A percentile compares a stretch with the other conserved stretches of the same genome.
Conservation (phyloP, 176 grass and related monocot species). For the Eremochloa ophiuroides region DNA sequence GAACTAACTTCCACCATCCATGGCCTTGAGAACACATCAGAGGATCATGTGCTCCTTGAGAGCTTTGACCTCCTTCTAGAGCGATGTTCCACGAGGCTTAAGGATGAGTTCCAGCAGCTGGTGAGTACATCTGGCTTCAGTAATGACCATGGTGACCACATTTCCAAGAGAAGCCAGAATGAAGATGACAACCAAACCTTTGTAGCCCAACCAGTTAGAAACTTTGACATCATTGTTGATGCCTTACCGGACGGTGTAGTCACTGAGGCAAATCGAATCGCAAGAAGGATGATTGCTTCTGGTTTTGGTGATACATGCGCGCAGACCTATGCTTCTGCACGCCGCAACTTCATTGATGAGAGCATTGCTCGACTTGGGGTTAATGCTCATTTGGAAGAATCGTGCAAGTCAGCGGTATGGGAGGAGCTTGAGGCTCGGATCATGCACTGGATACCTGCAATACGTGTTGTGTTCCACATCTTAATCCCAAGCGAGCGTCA, state of each 20-base stretch:
- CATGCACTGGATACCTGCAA: constrained; percentile 37
- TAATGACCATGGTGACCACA: not conserved
- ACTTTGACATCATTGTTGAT: constrained; percentile 43
- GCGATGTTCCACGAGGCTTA: constrained; percentile 40
- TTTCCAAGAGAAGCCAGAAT: constrained; percentile 7
- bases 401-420: constrained; percentile 27
- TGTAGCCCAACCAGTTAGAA: constrained; percentile 27
- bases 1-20: constrained; percentile 46
- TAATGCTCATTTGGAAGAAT: constrained; percentile 19
- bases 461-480: constrained; percentile 35
- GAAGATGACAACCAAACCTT: constrained; percentile 12
- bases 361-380: constrained; percentile 36
- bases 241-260: constrained; percentile 28
- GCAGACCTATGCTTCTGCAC: constrained; percentile 32
- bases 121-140: constrained; percentile 21
- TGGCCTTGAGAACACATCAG: constrained; percentile 10
- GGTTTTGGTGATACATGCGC: constrained; percentile 43
- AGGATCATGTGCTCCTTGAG: constrained; percentile 32
- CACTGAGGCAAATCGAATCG: constrained; percentile 42
- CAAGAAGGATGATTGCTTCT: constrained; percentile 41
- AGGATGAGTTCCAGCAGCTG: constrained; percentile 35
- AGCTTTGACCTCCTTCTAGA: constrained; percentile 40
- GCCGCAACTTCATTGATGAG: constrained; percentile 37
- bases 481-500: constrained; percentile 44
- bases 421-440: constrained; percentile 42